phyloP scores from a whole-genome alignment of 1,139 yeast genomes.

The Spathaspora jeffriesii region DNA sequence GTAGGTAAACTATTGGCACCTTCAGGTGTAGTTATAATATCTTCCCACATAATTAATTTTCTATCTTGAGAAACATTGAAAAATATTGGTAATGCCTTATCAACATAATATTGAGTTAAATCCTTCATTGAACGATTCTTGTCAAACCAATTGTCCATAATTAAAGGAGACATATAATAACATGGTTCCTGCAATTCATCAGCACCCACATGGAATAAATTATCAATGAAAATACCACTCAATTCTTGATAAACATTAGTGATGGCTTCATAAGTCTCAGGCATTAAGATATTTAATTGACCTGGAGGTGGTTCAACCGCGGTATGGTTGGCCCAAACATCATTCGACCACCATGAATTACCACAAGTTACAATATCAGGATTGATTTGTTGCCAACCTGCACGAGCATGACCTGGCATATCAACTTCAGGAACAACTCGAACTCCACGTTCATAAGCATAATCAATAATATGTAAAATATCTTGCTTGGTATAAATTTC shows the following conservation, averaged over 20 bases:
- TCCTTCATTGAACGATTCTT: conserved; percentile 29
- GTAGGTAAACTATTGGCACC: conserved; percentile 25
- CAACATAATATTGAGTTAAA: conserved; percentile 41
- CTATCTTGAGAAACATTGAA: conserved; percentile 17
- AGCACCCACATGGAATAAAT: conserved; percentile 46
- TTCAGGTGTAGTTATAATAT: conserved; percentile 28
- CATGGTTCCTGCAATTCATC: conserved; percentile 44
- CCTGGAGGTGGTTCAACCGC: conserved; percentile 52
- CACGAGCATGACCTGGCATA: conserved; percentile 48
- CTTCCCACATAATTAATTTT: conserved; percentile 51
- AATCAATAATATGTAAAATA: conserved; percentile 29
- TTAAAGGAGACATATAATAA: conserved; percentile 30
- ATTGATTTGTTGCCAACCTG: conserved; percentile 44
- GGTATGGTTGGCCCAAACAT: conserved; percentile 22
- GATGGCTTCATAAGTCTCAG: conserved; percentile 36
- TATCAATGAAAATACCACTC: conserved; percentile 32
- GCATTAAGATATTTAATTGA: conserved; percentile 40
- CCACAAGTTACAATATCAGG: conserved; percentile 36
- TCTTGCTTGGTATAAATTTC: conserved; percentile 37
- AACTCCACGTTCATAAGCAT: conserved; percentile 41
- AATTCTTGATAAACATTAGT: conserved; percentile 38
- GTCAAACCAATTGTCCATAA: conserved; percentile 31
- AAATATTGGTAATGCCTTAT: conserved; percentile 37
- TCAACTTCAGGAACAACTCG: conserved; percentile 50
- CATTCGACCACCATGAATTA: conserved; percentile 30